A percentile compares a stretch with the other conserved stretches of the same genome.
Conservation (phyloP, 179 eudicot species). For the Actinidia polygama region DNA sequence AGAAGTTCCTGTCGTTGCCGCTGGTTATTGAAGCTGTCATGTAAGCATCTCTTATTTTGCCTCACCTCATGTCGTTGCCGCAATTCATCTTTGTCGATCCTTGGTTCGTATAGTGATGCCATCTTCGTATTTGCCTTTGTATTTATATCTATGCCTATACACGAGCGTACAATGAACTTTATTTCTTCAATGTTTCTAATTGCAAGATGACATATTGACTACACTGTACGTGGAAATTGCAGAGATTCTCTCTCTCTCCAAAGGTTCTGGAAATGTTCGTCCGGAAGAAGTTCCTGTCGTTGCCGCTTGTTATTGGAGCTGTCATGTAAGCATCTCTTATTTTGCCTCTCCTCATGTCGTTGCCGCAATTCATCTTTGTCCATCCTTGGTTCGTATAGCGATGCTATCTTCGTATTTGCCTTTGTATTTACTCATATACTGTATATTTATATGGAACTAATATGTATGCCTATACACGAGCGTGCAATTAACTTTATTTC, state of each 20-base stretch:
- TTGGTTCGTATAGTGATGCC: neutral
- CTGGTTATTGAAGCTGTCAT: slow-evolving; percentile 73
- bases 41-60: slow-evolving; percentile 40
- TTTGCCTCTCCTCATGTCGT: neutral
- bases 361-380: too few relatives aligned
- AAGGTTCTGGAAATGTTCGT: slow-evolving; percentile 49
- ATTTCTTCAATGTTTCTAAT: neutral
- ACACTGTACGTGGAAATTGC: too few relatives aligned
- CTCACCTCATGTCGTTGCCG: neutral
- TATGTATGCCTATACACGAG: too few relatives aligned
- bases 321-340: slow-evolving; percentile 51
- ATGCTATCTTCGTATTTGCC: too few relatives aligned
- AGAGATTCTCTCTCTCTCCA: too few relatives aligned
- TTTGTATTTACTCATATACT: too few relatives aligned
- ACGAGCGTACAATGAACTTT: neutral
- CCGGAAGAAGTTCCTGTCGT: slow-evolving; percentile 65
- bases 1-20: slow-evolving; percentile 70
- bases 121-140: neutral
- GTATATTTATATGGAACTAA: too few relatives aligned
- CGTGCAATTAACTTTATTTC: neutral
- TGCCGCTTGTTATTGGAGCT: slow-evolving; percentile 77
- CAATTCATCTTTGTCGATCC: neutral
- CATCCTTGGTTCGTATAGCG: too few relatives aligned
- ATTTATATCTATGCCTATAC: neutral
- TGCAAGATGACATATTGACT: too few relatives aligned